Base-by-base conservation (phyloP, 148 eudicot genomes). In the Amaranthus hypochondriacus region DNA sequence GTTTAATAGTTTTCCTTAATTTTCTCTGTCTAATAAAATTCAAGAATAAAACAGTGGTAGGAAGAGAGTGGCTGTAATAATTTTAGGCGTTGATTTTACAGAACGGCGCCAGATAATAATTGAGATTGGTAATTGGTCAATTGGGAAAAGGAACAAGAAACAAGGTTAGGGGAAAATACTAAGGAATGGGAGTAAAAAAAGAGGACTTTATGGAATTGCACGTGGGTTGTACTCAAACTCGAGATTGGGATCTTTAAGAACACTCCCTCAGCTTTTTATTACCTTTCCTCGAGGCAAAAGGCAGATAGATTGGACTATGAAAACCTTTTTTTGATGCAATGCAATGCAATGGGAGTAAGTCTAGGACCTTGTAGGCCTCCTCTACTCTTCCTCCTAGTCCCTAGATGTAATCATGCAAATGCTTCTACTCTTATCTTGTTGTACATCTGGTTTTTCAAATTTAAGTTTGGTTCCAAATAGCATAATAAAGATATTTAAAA, bases 41-140 rank as follows among this genome's bases (percentile, higher is more conserved):
- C 55, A 55, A 72, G 48, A 42, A 79, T 15, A 73, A 3, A 50
- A 39, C 48, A 43, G 73, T 28, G 53, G 2, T 0, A 50, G 50
- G 48, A 71, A 49, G 56, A 9, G 6, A 51, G 56, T 70, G 81
- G 77, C 75, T 79, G 68, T 79, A 79, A 79, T 79, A 64, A 79
- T 75, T 51, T 62, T 43, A 13, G 14, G 71, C 18, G 78, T 71
- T 79, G 75, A 70, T 75, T 75, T 79, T 56, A 75, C 78, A 79
- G 75, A 71, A 53, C 72, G 75, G 82, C 71, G 82, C 82, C 78
- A 69, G 62, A 56, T 79, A 39, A 74, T 69, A 69, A 47, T 47
- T 68, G 46, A 62, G n/a, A 68, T 7, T n/a, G 47, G 12, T 76
- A 18, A 69, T 71, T 77, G 63, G 75, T 62, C 70, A 71, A 71